Evolutionary conservation across 2,329 filamentous ascomycete species (phyloP).

Genomic region (Xylariomycetidae sp.): DNA sequence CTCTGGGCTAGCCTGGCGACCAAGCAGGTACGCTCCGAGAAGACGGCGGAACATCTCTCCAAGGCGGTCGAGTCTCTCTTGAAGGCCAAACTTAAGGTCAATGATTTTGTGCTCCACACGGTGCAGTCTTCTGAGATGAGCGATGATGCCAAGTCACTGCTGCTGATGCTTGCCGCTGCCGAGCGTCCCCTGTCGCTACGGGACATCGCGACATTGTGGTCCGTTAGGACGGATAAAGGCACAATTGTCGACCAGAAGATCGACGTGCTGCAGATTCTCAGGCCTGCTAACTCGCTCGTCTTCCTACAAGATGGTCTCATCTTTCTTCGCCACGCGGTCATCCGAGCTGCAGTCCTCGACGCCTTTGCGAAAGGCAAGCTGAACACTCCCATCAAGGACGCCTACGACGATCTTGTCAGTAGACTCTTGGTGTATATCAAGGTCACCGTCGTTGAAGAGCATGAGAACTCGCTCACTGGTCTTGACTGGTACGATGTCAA

Average conservation of each 20-base stretch:
- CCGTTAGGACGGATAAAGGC: not conserved
- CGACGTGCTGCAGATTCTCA: not conserved
- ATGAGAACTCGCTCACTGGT: slow-evolving; percentile 16
- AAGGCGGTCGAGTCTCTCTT: slow-evolving; percentile 25
- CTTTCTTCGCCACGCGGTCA: not conserved
- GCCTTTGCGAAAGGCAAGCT: not conserved
- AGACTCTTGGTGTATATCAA: not conserved
- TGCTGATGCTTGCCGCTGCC: slow-evolving; percentile 33
- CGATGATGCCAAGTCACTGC: slow-evolving; percentile 26
- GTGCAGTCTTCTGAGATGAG: slow-evolving; percentile 21
- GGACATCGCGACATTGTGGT: slow-evolving; percentile 20
- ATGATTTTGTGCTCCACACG: slow-evolving; percentile 25
- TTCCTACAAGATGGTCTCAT: not conserved
- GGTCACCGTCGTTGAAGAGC: not conserved
- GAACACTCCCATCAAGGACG: not conserved
- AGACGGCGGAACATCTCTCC: slow-evolving; percentile 16
- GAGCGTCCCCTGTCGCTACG: slow-evolving; percentile 28
- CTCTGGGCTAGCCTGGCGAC: slow-evolving; percentile 33
- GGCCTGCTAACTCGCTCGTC: not conserved
- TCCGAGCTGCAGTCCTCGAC: not conserved
- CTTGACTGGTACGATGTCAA: slow-evolving; percentile 22
- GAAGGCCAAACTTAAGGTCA: slow-evolving; percentile 21
- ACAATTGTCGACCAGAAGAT: not conserved
- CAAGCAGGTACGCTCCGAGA: slow-evolving; percentile 25
- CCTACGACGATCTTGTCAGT: not conserved